Evolutionary conservation across 805 yeast genomes (phyloP), one percentile per base, ranked within the genome.

Genomic region (Yamadazyma olivae): DNA sequence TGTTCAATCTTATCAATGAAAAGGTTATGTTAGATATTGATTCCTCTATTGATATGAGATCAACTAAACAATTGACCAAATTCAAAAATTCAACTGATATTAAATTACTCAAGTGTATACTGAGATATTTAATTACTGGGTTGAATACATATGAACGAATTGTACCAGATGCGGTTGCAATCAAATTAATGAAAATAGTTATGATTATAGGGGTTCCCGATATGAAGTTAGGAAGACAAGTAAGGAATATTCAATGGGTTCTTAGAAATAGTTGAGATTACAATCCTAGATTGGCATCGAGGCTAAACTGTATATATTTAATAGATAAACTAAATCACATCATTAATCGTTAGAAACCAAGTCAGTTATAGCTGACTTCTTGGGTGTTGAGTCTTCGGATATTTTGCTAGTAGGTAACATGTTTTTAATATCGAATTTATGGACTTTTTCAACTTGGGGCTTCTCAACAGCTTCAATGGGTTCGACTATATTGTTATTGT

Each of bases 91-190:
- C 33, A 33, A 26, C 33, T 14, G 21, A 27, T 21, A 31, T 27
- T 12, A 35, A 17, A 5, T 14, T 44, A 12, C 12, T 38, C 6
- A 30, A 36, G 16, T 19, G 29, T 3, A 10, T 44, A 5, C 41
- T 27, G n/a, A 36, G 50, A 3, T 54, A 67, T 36, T 44, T 70
- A 3, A 40, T 62, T 1, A 41, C 51, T 3, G 71, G 76, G 1
- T 39, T 74, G 28, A 48, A 48, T 15, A 57, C 53, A 14, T 65
- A 72, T 38, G 73, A 70, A 20, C 49, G 70, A 22, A 47, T 54
- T 6, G 48, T 75, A 2, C 66, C 77, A 1, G 72, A 67, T 31
- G 49, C 57, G 24, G 37, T 49, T 4, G 68, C 70, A 1, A 52
- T 56, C 17, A 60, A 63, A 13, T 62, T 73, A 29, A 56, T 64